phyloP scores from a whole-genome alignment of 352 stramenopile genomes.

The Phytophthora citricola region DNA sequence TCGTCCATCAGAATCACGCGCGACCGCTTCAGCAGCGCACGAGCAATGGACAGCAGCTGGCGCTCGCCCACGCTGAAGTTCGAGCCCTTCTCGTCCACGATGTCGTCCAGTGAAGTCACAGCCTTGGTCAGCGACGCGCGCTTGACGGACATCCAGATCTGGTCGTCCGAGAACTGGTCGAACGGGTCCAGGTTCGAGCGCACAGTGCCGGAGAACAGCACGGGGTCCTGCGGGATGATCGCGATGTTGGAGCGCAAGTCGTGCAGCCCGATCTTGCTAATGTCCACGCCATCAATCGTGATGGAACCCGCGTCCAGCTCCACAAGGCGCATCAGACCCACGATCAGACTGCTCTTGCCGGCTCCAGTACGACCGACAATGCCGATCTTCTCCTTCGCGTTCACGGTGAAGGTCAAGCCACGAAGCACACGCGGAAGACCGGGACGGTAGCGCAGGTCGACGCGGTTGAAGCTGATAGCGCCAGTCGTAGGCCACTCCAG shows the following conservation, averaged over 20 bases:
- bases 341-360: conserved; percentile 56
- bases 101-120: conserved; percentile 93
- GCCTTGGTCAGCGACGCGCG: conserved; percentile 21
- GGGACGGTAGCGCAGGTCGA: conserved; percentile 51
- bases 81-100: conserved; percentile 91
- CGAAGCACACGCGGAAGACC: conserved; percentile 53
- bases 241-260: conserved; percentile 46
- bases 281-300: conserved; percentile 88
- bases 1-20: conserved; percentile 96
- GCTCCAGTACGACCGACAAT: conserved; percentile 50
- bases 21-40: conserved; percentile 89
- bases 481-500: conserved; percentile 50
- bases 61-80: conserved; percentile 96
- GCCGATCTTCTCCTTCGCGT: conserved; percentile 84
- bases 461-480: conserved; percentile 46
- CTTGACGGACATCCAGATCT: conserved; percentile 38
- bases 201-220: conserved; percentile 91
- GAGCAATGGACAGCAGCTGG: conserved; percentile 95
- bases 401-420: conserved; percentile 56
- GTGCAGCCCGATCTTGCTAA: conserved; percentile 42
- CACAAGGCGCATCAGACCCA: conserved; percentile 48
- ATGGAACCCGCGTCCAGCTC: conserved; percentile 59
- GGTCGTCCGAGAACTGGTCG: conserved; percentile 36
- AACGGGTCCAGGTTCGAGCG: conserved; percentile 93
- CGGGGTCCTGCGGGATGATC: conserved; percentile 89